Evolutionary conservation across 768 basidiomycete species (phyloP).

Genomic region (Macrolepiota fuliginosa): DNA sequence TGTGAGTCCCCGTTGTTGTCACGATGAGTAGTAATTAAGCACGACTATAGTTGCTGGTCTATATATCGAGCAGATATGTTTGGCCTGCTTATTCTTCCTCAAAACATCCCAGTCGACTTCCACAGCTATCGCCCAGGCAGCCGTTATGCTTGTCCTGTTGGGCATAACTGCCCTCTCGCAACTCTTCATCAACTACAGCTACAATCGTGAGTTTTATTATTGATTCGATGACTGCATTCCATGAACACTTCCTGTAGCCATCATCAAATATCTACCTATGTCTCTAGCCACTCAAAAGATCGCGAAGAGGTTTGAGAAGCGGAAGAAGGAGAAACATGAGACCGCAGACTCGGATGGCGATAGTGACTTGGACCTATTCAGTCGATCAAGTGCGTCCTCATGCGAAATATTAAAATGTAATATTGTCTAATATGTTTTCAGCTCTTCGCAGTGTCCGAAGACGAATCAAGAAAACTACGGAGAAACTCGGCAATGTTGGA

Average conservation of each 20-base stretch:
- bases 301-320: constrained; percentile 37
- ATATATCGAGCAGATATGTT: constrained; percentile 68
- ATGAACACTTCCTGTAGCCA: constrained; percentile 29
- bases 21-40: neutral
- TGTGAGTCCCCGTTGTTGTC: constrained; percentile 30
- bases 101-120: constrained; percentile 34
- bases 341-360: constrained; percentile 14
- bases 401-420: neutral
- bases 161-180: constrained; percentile 48
- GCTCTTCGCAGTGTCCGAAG: constrained; percentile 35
- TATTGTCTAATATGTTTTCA: constrained; percentile 13
- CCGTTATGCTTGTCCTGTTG: constrained; percentile 59
- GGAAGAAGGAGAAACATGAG: constrained; percentile 23
- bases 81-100: constrained; percentile 69
- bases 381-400: constrained; percentile 27
- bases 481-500: constrained; percentile 28
- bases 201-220: constrained; percentile 32
- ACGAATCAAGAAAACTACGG: constrained; percentile 26
- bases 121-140: constrained; percentile 39
- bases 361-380: constrained; percentile 36
- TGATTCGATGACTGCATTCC: neutral
- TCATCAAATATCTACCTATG: constrained; percentile 56
- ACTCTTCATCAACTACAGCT: constrained; percentile 34
- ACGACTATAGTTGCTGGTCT: constrained; percentile 52
- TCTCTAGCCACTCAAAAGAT: constrained; percentile 60